Base-by-base conservation (phyloP, 2,329 filamentous ascomycete genomes). In the Cladophialophora exuberans region DNA sequence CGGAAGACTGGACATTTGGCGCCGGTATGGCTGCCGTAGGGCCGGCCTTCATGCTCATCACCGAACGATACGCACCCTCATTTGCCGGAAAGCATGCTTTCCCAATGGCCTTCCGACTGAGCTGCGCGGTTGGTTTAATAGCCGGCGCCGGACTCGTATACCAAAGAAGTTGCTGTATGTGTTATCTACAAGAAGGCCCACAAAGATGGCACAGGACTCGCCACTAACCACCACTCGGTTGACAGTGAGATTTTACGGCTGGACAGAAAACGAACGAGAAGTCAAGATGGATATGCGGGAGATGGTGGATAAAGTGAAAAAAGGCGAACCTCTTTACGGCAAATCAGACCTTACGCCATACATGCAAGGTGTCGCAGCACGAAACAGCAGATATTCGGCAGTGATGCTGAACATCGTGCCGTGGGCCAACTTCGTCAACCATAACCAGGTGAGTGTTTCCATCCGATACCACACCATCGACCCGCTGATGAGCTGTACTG, bases 391-490 rank as follows among this genome's bases (percentile, higher is more conserved):
- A 70, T 97, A 96, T 79, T 87, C 89, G 31, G 88, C 88, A 35
- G 79, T 94, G 26, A 94, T 93, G 73, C 77, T 89, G 63, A 88
- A 91, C 69, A 84, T 93, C 51, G 77, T 99, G 53, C 92, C 93
- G 33, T 97, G 92, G 94, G 93, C 96, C 77, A 99, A 99, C 80
- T 88, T 99, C 76, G 93, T 96, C 69, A 97, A 99, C 76, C 94
- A 99, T 76, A 86, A 84, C 70, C 83, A 85, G 71, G 80, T 82
- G 67, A 64, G 73, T 65, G n/a, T 44, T 15, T 11, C 15, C 3
- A 38, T 28, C 41, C 23, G 52, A 33, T 7, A 15, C n/a, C 25
- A 22, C 44, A n/a, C 38, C 26, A 18, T 25, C n/a, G 15, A 41
- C 38, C 39, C 45, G 35, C 41, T 49, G 28, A 50, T 53, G 49